Conservation (phyloP, 768 basidiomycete genomes). For the Mycena polygramma region DNA sequence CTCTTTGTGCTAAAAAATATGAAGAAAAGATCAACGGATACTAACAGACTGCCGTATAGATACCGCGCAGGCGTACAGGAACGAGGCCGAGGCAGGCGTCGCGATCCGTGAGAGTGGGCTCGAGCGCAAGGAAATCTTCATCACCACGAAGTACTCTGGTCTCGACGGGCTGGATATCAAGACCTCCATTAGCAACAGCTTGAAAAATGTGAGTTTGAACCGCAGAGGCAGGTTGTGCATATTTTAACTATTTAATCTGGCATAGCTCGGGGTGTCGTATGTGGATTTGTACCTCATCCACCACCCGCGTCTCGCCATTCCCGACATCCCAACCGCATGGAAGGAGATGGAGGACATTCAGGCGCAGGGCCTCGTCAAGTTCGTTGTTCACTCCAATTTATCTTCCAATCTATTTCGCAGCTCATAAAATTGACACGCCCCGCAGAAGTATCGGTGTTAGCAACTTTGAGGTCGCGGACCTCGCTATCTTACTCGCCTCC, state of each 20-base stretch:
- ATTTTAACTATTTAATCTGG: too few species aligned
- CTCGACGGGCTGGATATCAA: constrained; percentile 63
- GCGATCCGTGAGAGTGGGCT: constrained; percentile 64
- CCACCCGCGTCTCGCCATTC: constrained; percentile 49
- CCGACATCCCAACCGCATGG: constrained; percentile 61
- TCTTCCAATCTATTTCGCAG: too few species aligned
- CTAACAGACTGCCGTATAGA: too few species aligned
- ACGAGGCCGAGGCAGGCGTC: constrained; percentile 69
- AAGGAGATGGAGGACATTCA: constrained; percentile 67
- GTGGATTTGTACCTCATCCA: constrained; percentile 84
- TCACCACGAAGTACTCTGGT: constrained; percentile 78
- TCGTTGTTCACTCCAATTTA: constrained; percentile 15
- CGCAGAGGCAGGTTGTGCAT: neutral
- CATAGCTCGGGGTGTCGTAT: constrained; percentile 70
- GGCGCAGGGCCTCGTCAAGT: constrained; percentile 61
- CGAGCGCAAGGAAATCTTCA: constrained; percentile 57
- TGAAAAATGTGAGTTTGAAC: constrained; percentile 61
- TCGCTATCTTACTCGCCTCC: constrained; percentile 63
- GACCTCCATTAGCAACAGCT: constrained; percentile 67
- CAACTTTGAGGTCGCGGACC: constrained; percentile 69
- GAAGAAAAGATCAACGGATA: too few species aligned
- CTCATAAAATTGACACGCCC: neutral
- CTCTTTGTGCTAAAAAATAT: too few species aligned
- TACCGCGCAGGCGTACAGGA: constrained; percentile 71
- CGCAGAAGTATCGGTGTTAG: constrained; percentile 80